These are phyloP conservation scores for Talaromyces albobiverticillius DNA, from an alignment of 2,329 filamentous ascomycete genomes.

Conservation along the genomic window DNA sequence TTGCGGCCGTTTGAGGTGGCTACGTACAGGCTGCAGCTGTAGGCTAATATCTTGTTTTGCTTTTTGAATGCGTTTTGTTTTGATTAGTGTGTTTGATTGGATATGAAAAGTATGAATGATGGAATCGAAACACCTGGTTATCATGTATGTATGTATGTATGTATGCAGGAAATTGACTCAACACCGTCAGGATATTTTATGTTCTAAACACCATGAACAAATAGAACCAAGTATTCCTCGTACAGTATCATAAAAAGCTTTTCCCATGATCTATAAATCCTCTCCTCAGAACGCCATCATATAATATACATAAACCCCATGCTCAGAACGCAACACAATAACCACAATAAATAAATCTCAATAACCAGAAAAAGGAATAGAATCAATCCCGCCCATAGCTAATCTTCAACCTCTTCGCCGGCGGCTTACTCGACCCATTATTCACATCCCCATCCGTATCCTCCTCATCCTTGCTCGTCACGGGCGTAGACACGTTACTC, in stretches of 20 bases:
- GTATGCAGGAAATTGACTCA: no score
- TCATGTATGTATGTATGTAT: no score
- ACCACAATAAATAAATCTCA: not conserved
- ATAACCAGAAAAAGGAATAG: not conserved
- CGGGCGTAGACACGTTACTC: constrained; percentile 9
- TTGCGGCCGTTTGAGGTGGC: constrained; percentile 82
- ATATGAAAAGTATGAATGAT: no score
- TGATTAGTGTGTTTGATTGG: not conserved
- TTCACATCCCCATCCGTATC: constrained; percentile 30
- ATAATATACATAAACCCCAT: constrained; percentile 9
- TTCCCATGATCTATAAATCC: no score
- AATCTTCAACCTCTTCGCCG: constrained; percentile 45
- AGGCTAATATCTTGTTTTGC: not conserved
- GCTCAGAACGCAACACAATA: constrained; percentile 13
- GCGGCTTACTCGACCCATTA: constrained; percentile 31
- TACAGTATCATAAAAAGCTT: no score
- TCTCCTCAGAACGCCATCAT: not conserved
- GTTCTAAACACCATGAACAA: no score
- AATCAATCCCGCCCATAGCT: constrained; percentile 42
- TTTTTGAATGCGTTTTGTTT: not conserved
- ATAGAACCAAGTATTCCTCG: no score
- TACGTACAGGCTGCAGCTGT: constrained; percentile 67
- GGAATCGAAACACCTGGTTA: no score
- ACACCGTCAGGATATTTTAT: no score
- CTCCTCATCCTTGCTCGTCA: constrained; percentile 28